Evolutionary conservation across 108 stramenopile species (phyloP).

Genomic region (Poteriospumella lacustris): DNA sequence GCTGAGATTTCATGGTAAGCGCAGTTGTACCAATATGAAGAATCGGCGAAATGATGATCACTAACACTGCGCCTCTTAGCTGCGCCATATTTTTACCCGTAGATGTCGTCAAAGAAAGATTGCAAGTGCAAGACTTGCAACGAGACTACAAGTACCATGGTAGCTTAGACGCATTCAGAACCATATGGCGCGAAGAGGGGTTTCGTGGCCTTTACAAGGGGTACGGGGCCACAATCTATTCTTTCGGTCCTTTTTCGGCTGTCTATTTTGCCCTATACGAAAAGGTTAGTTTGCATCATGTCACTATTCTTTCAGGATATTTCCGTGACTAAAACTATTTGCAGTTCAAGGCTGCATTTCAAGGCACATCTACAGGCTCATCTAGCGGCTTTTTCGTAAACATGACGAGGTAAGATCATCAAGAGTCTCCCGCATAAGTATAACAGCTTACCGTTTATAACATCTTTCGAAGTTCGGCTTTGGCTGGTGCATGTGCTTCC

Average conservation of each 20-base stretch:
- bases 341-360: too few species aligned
- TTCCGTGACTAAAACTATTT: too few species aligned
- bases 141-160: slow-evolving; percentile 55
- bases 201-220: slow-evolving; percentile 80
- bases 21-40: too few species aligned
- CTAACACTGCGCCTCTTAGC: slow-evolving; percentile 65
- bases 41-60: too few species aligned
- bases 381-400: too few species aligned
- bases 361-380: too few species aligned
- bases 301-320: not conserved
- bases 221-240: slow-evolving; percentile 72
- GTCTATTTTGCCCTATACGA: slow-evolving; percentile 94
- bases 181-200: slow-evolving; percentile 70
- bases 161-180: slow-evolving; percentile 69
- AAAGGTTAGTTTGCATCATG: slow-evolving; percentile 53
- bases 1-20: not conserved
- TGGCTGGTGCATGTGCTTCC: slow-evolving; percentile 80
- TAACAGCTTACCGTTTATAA: not conserved
- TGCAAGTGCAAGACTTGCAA: slow-evolving; percentile 71
- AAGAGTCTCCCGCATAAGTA: slow-evolving; percentile 24
- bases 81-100: slow-evolving; percentile 94
- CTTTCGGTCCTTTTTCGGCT: slow-evolving; percentile 93
- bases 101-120: slow-evolving; percentile 93
- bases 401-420: too few species aligned
- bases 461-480: slow-evolving; percentile 55